Evolutionary conservation across 116 monocot species (phyloP).

Genomic region (Posidonia oceanica): DNA sequence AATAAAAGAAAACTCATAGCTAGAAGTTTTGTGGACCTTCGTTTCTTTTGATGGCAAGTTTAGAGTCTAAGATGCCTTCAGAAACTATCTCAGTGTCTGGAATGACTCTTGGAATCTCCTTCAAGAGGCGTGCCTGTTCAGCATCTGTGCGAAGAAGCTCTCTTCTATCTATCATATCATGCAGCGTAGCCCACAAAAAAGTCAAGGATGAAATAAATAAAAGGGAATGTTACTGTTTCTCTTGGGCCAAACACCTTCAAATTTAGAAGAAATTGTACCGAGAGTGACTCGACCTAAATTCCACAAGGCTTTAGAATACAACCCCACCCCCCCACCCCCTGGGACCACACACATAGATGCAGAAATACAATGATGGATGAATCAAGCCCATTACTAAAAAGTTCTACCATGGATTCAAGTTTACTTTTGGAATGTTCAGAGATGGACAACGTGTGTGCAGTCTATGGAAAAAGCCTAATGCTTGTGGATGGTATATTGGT

Average conservation of each 20-base stretch:
- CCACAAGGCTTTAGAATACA: too few species aligned
- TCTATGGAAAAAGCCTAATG: not conserved
- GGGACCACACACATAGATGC: too few species aligned
- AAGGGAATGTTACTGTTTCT: not conserved
- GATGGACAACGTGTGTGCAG: too few species aligned
- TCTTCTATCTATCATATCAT: conserved; percentile 48
- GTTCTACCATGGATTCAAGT: too few species aligned
- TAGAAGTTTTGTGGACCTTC: conserved; percentile 2
- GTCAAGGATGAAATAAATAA: conserved; percentile 36
- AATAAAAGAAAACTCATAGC: too few species aligned
- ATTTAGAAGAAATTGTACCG: too few species aligned
- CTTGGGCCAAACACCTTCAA: not conserved
- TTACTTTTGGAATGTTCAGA: too few species aligned
- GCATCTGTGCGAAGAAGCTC: conserved; percentile 31
- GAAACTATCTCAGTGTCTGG: conserved; percentile 17
- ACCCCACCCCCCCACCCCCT: too few species aligned
- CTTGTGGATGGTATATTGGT: not conserved
- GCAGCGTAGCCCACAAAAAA: conserved; percentile 19
- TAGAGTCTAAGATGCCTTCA: not conserved
- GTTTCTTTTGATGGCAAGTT: not conserved
- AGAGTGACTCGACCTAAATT: too few species aligned
- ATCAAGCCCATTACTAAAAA: too few species aligned
- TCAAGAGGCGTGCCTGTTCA: conserved; percentile 43
- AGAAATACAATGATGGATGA: too few species aligned
- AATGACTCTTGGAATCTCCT: conserved; percentile 52